Base-by-base conservation (phyloP, 2,329 filamentous ascomycete species). In the Penicillium occitanis region DNA sequence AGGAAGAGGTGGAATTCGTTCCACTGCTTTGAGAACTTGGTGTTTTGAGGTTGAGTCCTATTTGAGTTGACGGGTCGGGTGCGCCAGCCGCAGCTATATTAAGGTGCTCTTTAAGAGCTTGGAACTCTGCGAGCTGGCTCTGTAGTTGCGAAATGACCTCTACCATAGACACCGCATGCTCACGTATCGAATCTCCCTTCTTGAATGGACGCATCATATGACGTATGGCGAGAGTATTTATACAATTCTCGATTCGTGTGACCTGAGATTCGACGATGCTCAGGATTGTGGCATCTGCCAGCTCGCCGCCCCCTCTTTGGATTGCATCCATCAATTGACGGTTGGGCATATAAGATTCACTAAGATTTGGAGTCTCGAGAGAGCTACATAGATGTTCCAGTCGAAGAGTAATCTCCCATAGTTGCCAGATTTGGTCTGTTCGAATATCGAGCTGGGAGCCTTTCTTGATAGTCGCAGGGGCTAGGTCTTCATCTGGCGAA, bases 201-300 rank as follows among this genome's bases (percentile, higher is more conserved):
- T 83, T 86, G 71, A 90, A 87, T 13, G 92, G 92, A 40, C 86
- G 85, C 70, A 92, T 87, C 77, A 96, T 86, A 77, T 96, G 90
- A 59, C 94, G 90, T 72, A 97, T 83, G 13, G 88, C 83, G 61
- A 97, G 85, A 0, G 91, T 92, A 37, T 90, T 91, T 71, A 93
- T 86, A 17, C 57, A 60, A 60, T 60, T 60, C 88, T 99, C 95
- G 76, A 99, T 96, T 73, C 95, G 88, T 76, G 91, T 93, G 71
- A 99, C 91, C 84, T 97, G 93, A 76, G 98, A 93, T 76, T 96
- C 93, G 77, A 98, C 86, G 73, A 99, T 92, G 73, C 92, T 93
- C 65, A 96, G 80, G 78, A 98, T 82, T 78, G 96, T 94, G 63
- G 87, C 85, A 82, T 98, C 95, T 33, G 93, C 92, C 63, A 97